Evolutionary conservation across 2,329 filamentous ascomycete genomes (phyloP), one percentile per base, ranked within the genome.

Genomic region (Parasarocladium wereldwijsianum): DNA sequence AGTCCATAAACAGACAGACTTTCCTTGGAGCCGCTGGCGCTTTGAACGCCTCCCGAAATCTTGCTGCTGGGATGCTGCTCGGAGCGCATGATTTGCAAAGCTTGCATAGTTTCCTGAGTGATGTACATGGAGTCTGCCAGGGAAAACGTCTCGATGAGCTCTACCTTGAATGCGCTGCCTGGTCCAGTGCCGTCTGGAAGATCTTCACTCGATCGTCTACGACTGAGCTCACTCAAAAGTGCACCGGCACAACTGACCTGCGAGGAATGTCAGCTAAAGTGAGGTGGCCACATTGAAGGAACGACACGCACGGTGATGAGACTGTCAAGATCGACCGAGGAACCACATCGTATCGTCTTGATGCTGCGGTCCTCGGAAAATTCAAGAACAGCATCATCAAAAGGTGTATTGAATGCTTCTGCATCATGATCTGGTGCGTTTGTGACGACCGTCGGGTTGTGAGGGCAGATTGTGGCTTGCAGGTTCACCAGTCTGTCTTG

Each of bases 221-320:
- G 72, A 41, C 83, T 72, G 15, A 94, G 52, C 39, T 92, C 82
- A 5, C 69, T 66, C n/a, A 96, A 55, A 3, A 96, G 57, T 16
- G 86, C 86, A n/a, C 86, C 84, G 16, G 78, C 80, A 52, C 90
- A 96, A 3, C 83, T 81, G 27, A 93, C 60, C 58, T 75, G 23
- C 11, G 26, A n/a, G 8, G 17, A 6, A 20, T 19, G 8, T 31
- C 32, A n/a, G n/a, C n/a, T n/a, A n/a, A n/a, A n/a, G n/a, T n/a
- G n/a, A n/a, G n/a, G n/a, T n/a, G n/a, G n/a, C n/a, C n/a, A n/a
- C n/a, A n/a, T n/a, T n/a, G n/a, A n/a, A n/a, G n/a, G n/a, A n/a
- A n/a, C 7, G 5, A 4, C 18, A 45, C 57, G 40, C 47, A 81
- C 76, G 3, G 84, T 82, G 9, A 80, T 48, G 5, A 54, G 59